A percentile compares a stretch with the other conserved stretches of the same genome.
Evolutionary conservation across 1,139 yeast species (phyloP).

Genomic region (Yamadazyma pseudoaaseri): DNA sequence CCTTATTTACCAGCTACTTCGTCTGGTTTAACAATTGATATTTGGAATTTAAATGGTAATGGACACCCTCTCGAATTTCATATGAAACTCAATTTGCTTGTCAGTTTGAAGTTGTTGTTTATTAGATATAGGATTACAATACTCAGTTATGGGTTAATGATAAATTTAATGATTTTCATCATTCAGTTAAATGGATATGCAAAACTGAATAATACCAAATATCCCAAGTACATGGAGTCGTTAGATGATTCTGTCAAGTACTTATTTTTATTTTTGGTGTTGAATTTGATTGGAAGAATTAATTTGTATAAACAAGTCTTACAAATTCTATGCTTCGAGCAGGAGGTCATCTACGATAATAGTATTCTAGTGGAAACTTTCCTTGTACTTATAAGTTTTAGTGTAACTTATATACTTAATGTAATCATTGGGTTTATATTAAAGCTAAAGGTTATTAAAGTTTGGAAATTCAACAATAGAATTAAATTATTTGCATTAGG

Average conservation of each 20-base stretch:
- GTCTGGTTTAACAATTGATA: constrained; percentile 35
- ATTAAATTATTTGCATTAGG: constrained; percentile 7
- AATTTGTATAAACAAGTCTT: constrained; percentile 1
- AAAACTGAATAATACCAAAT: constrained; percentile 5
- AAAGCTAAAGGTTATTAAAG: constrained; percentile 1
- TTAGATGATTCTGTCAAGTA: constrained; percentile 8
- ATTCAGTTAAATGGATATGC: constrained; percentile 31
- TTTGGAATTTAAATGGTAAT: constrained; percentile 36
- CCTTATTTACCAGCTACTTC: constrained; percentile 63
- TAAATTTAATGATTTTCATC: constrained; percentile 42
- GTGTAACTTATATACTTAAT: constrained; percentile 9
- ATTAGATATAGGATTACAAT: constrained; percentile 63
- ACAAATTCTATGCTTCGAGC: constrained; percentile 5
- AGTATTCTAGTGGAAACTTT: constrained; percentile 6
- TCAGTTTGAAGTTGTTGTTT: constrained; percentile 52
- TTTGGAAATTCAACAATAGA: constrained; percentile 4
- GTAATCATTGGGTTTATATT: constrained; percentile 1
- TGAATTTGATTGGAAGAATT: constrained; percentile 1
- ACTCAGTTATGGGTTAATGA: constrained; percentile 54
- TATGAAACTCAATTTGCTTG: constrained; percentile 41
- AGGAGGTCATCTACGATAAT: constrained; percentile 1
- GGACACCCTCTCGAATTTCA: constrained; percentile 21
- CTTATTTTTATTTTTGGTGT: constrained; percentile 1
- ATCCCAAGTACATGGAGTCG: constrained; percentile 8
- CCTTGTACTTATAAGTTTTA: constrained; percentile 10